These are phyloP conservation scores for Botrytis paeoniae DNA, from an alignment of 2,329 filamentous ascomycete species.

Conservation along the genomic window DNA sequence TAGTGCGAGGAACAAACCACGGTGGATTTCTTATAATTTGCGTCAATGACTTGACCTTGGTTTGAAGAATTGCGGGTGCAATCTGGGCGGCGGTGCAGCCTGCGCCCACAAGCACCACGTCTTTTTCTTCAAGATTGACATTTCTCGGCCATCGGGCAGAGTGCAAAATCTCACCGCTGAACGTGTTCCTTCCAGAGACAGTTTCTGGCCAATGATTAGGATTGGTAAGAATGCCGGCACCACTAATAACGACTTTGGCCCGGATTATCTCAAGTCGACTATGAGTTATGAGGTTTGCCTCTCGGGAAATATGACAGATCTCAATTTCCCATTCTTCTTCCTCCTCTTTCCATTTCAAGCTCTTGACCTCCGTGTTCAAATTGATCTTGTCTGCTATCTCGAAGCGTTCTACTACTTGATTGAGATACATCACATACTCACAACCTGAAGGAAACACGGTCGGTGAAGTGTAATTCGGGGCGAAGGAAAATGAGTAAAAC, in stretches of 20 bases:
- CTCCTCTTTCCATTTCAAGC: not conserved
- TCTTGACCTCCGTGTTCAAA: not conserved
- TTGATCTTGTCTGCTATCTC: not conserved
- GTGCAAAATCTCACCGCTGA: not conserved
- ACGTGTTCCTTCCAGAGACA: constrained; percentile 44
- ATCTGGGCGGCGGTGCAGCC: not conserved
- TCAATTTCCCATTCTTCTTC: not conserved
- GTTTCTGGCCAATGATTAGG: constrained; percentile 49
- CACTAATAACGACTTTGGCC: constrained; percentile 49
- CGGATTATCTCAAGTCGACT: not conserved
- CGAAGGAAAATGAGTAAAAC: constrained; percentile 60
- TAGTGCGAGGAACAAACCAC: not conserved
- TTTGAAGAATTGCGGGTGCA: not conserved
- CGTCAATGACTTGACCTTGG: not conserved
- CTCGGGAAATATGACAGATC: not conserved
- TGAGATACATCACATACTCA: not conserved
- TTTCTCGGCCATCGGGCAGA: not conserved
- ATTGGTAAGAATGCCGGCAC: constrained; percentile 54
- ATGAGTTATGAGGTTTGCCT: not conserved
- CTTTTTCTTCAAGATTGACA: not conserved
- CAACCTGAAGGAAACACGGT: not conserved
- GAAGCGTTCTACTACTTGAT: not conserved
- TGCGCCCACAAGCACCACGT: not conserved
- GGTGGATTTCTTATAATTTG: not conserved
- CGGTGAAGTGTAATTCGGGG: constrained; percentile 46